Evolutionary conservation across 345 rosid genomes (phyloP).

Genomic region (Anastatica hierochuntica): DNA sequence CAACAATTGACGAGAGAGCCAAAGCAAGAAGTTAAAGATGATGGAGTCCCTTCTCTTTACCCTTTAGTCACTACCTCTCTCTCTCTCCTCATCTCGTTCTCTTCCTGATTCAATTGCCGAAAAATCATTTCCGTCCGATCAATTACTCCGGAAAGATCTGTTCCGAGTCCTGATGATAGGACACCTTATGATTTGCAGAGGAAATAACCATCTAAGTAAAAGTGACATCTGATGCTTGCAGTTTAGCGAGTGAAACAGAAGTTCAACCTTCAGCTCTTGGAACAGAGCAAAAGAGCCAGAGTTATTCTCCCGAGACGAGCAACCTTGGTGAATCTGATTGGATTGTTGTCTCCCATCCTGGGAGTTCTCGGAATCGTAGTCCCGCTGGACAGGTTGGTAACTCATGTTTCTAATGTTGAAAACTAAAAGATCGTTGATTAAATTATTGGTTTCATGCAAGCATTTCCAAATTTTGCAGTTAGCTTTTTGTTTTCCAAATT

Average conservation of each 20-base stretch:
- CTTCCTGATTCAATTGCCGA: too few relatives aligned
- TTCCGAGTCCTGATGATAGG: not conserved
- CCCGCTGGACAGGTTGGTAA: constrained; percentile 37
- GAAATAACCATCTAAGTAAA: constrained; percentile 43
- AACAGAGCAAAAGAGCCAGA: constrained; percentile 31
- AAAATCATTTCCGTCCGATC: too few relatives aligned
- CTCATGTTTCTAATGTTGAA: not conserved
- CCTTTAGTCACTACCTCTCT: too few relatives aligned
- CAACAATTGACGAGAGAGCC: too few relatives aligned
- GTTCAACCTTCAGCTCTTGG: constrained; percentile 36
- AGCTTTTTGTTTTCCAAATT: too few relatives aligned
- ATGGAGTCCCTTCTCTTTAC: too few relatives aligned
- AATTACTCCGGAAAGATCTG: too few relatives aligned
- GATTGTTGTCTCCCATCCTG: constrained; percentile 35
- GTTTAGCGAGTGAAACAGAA: constrained; percentile 40
- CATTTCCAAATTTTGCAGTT: too few relatives aligned
- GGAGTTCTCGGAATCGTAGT: constrained; percentile 28
- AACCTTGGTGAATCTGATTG: constrained; percentile 44
- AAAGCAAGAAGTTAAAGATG: too few relatives aligned
- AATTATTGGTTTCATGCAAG: too few relatives aligned
- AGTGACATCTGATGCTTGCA: constrained; percentile 31
- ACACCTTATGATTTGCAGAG: constrained; percentile 28
- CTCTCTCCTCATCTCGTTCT: too few relatives aligned
- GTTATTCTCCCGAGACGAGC: constrained; percentile 29
- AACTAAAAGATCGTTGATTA: constrained; percentile 6